Evolutionary conservation across 345 rosid genomes (phyloP), one percentile per base, ranked within the genome.

Genomic region (Moricandia arvensis): DNA sequence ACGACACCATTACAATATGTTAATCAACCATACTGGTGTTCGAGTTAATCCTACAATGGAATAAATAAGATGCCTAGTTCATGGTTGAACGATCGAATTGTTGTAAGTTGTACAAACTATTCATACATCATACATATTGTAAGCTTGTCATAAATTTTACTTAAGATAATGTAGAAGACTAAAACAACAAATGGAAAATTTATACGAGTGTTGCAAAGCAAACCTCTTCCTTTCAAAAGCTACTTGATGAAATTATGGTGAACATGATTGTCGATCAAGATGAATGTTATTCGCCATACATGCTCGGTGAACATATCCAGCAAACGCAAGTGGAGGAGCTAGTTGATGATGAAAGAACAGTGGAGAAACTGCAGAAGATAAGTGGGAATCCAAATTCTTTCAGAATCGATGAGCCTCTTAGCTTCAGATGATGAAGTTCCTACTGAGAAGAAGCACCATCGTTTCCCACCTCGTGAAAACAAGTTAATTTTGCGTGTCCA

Each of bases 241-340:
- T 67, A 11, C 61, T 51, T 5, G 61, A 17, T 10, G 6, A 49
- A 11, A 67, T 31, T 31, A 30, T 17, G 16, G 30, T 33, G 27
- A 31, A 17, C 60, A 67, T 34, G 31, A 67, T 11, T 2, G n/a
- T 67, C 6, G 71, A 67, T 8, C 71, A 67, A 11, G 71, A 51
- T 51, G 43, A 16, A 0, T 27, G 8, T 30, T 67, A 29, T 51
- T 49, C 60, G 3, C 71, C 45, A 17, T 17, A 8, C 45, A 31
- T 1, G 2, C 15, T 47, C 34, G 9, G 70, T 0, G n/a, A n/a
- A 29, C 26, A 47, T 29, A 16, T 66, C 9, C 10, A 66, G 10
- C 59, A 45, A 47, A 62, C 26, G 7, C 29, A 16, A 16, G 26
- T 5, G 6, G 66, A 17, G 47, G 55, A 43, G 12, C 21, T 12